Evolutionary conservation across 495 filamentous ascomycete genomes (phyloP).

Genomic region (Tuber microsphaerosporum): DNA sequence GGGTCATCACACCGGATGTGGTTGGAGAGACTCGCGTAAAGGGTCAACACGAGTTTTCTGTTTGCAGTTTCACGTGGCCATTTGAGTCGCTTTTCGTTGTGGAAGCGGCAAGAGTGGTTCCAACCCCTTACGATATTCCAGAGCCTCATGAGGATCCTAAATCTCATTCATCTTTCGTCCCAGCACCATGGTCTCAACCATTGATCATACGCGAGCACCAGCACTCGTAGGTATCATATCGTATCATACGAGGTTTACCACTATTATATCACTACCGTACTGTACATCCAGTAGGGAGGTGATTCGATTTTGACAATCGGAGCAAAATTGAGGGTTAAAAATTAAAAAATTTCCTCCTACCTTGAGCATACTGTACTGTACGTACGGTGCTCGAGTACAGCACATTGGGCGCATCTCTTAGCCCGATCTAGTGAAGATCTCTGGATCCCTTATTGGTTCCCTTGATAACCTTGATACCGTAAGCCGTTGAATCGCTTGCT

Average conservation of each 20-base stretch:
- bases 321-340: too few species aligned
- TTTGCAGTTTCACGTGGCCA: background rate
- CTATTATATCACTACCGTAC: background rate
- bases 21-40: background rate
- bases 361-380: background rate
- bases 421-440: background rate
- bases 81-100: background rate
- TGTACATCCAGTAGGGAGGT: background rate
- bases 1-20: background rate
- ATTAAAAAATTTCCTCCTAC: too few species aligned
- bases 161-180: background rate
- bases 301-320: too few species aligned
- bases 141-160: background rate
- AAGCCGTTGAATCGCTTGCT: background rate
- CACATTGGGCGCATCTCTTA: background rate
- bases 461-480: background rate
- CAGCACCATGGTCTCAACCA: background rate
- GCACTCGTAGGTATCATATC: background rate
- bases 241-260: background rate
- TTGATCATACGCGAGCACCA: background rate
- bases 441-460: background rate
- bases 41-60: background rate
- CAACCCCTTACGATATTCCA: background rate
- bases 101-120: background rate
- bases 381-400: too few species aligned